These are phyloP conservation scores for Rhodotorula mucilaginosa DNA, from an alignment of 1,284 basidiomycete species.

Conservation along the genomic window DNA sequence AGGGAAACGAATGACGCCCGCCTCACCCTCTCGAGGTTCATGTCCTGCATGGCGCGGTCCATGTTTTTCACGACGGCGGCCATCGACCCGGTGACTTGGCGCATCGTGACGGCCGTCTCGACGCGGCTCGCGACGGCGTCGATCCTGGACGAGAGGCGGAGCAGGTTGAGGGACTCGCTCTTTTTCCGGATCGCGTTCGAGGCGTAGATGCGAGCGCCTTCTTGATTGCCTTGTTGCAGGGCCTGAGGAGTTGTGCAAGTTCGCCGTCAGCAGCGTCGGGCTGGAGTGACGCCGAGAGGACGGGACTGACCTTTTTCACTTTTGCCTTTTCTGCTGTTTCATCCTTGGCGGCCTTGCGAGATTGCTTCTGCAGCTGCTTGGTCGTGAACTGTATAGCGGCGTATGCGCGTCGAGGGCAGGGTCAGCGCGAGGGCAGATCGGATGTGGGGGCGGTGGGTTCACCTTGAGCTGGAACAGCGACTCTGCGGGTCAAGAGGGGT, in stretches of 20 bases:
- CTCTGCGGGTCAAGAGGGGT: slow-evolving; percentile 56
- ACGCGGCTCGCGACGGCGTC: slow-evolving; percentile 96
- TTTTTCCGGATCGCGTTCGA: slow-evolving; percentile 99
- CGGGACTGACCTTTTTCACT: slow-evolving; percentile 75
- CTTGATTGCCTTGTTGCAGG: slow-evolving; percentile 91
- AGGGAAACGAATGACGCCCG: no score
- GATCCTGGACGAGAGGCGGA: slow-evolving; percentile 69
- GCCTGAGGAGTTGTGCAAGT: slow-evolving; percentile 55
- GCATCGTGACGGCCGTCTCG: slow-evolving; percentile 99
- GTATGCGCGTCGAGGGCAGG: neutral
- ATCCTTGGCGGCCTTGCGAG: slow-evolving; percentile 93
- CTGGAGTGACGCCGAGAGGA: neutral
- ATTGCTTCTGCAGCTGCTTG: slow-evolving; percentile 84
- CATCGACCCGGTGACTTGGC: slow-evolving; percentile 87
- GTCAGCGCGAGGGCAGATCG: neutral
- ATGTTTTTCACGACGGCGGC: slow-evolving; percentile 93
- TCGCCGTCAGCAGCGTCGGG: no score
- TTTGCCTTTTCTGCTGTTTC: slow-evolving; percentile 79
- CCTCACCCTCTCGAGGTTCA: slow-evolving; percentile 94
- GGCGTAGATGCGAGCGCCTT: slow-evolving; percentile 98
- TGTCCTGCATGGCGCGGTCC: slow-evolving; percentile 98
- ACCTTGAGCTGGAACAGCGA: slow-evolving; percentile 95
- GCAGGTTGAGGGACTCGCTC: slow-evolving; percentile 85
- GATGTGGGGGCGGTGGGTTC: neutral
- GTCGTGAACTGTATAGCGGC: slow-evolving; percentile 74